phyloP scores from a whole-genome alignment of 805 yeast species.

The Suhomyces prunicola region DNA sequence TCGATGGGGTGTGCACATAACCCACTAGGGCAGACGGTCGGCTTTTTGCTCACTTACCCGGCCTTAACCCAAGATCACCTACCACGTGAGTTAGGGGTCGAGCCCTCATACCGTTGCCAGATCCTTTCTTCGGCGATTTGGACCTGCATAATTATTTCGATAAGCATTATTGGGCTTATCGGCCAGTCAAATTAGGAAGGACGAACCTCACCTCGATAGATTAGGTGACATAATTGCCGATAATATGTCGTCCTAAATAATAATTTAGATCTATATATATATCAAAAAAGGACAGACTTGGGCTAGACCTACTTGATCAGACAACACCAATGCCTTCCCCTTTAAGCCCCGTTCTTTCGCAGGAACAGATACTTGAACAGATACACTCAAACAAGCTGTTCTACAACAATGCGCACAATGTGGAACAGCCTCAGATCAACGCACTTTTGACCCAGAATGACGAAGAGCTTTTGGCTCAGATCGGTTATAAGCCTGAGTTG shows the following conservation, averaged over 20 bases:
- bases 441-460: constrained; percentile 20
- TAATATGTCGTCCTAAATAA: background rate
- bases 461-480: constrained; percentile 29
- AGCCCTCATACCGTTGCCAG: background rate
- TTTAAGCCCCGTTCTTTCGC: constrained; percentile 7
- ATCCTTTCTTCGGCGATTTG: background rate
- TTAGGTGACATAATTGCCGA: background rate
- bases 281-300: background rate
- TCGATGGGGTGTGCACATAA: constrained; percentile 1
- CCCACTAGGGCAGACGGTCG: background rate
- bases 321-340: background rate
- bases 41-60: background rate
- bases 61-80: background rate
- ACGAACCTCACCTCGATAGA: background rate
- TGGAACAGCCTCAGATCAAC: constrained; percentile 23
- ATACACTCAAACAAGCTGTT: constrained; percentile 21
- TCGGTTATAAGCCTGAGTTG: constrained; percentile 33
- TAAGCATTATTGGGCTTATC: background rate
- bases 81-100: background rate
- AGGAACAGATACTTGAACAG: constrained; percentile 24
- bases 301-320: background rate
- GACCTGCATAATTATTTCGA: background rate
- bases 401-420: constrained; percentile 29
- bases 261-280: background rate
- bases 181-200: background rate